A percentile compares a stretch with the other conserved stretches of the same genome.
These are phyloP conservation scores for Cladosporium sp. DNA, from an alignment of 2,329 filamentous ascomycete genomes.

Conservation along the genomic window DNA sequence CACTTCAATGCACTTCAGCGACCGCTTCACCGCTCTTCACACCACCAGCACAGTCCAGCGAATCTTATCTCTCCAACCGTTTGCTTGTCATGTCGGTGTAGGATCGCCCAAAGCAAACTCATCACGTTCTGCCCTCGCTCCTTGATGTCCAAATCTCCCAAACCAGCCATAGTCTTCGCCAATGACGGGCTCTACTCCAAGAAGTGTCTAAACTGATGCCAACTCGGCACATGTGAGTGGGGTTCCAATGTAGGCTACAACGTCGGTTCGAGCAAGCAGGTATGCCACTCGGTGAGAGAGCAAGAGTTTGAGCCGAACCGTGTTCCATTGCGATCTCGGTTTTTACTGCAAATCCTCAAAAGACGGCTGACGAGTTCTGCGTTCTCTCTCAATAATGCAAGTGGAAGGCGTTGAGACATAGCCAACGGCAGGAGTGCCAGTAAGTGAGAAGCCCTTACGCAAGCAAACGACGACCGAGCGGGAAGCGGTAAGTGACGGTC, in stretches of 20 bases:
- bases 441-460: conserved; percentile 1
- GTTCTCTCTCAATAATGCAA: background rate
- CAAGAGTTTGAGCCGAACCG: background rate
- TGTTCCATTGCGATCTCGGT: background rate
- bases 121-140: background rate
- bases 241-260: background rate
- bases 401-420: conserved; percentile 1
- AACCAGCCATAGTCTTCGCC: background rate
- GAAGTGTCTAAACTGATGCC: background rate
- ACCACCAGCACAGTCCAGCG: background rate
- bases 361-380: background rate
- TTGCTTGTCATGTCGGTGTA: background rate
- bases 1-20: background rate
- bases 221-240: background rate
- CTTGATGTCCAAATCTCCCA: background rate
- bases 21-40: conserved; percentile 1
- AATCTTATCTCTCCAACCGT: background rate
- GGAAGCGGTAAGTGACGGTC: conserved; percentile 8
- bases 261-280: background rate
- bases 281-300: background rate
- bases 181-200: no score
- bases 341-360: background rate
- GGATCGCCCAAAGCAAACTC: background rate
- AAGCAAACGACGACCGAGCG: conserved; percentile 8
- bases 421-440: background rate